These are phyloP conservation scores for Trichoderma aggressivum DNA, from an alignment of 2,329 filamentous ascomycete genomes.

Conservation along the genomic window DNA sequence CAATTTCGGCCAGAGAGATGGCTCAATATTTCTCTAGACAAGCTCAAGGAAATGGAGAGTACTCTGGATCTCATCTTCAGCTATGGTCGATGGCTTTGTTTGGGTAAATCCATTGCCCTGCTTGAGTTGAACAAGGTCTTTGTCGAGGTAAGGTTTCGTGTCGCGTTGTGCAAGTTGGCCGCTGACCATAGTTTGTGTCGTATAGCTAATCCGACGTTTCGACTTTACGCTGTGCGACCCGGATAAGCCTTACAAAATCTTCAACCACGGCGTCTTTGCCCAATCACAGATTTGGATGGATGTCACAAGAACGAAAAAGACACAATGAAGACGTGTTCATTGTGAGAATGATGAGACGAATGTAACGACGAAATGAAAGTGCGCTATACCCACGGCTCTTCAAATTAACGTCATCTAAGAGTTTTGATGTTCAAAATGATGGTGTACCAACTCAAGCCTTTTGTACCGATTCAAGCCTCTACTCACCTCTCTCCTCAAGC, in stretches of 20 bases:
- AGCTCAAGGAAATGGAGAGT: slow-evolving; percentile 34
- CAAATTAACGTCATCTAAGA: background rate
- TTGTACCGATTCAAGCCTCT: background rate
- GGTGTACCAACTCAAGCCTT: background rate
- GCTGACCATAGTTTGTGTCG: too few species aligned
- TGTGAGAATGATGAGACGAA: background rate
- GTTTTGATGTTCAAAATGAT: background rate
- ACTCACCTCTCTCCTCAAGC: background rate
- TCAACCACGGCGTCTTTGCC: background rate
- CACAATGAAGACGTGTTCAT: background rate
- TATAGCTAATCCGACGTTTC: slow-evolving; percentile 17
- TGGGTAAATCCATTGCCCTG: slow-evolving; percentile 31
- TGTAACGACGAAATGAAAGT: background rate
- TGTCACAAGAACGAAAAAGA: background rate
- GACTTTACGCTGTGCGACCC: slow-evolving; percentile 17
- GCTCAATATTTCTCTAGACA: slow-evolving; percentile 35
- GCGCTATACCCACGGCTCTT: background rate
- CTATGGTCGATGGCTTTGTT: slow-evolving; percentile 32
- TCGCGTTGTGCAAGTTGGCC: background rate
- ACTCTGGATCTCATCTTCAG: slow-evolving; percentile 28
- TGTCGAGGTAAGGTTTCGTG: slow-evolving; percentile 32
- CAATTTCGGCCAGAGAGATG: slow-evolving; percentile 37
- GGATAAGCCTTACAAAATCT: slow-evolving; percentile 12
- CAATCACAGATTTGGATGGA: background rate
- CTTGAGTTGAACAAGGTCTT: slow-evolving; percentile 32